Evolutionary conservation across 306 rosid genomes (phyloP), one percentile per base, ranked within the genome.

Genomic region (Vicia sativa): DNA sequence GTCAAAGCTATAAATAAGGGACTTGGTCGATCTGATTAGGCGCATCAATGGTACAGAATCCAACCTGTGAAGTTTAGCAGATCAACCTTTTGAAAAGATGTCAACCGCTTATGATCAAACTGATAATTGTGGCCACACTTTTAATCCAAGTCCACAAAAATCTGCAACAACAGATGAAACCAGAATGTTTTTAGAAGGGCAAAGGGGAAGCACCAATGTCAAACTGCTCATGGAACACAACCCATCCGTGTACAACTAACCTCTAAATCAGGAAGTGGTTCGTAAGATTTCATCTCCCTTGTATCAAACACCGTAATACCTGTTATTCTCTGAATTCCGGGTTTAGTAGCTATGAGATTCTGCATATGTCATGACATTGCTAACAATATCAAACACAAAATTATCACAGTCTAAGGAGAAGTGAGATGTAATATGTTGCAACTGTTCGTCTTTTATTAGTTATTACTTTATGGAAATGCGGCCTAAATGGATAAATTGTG

Each of bases 281-380:
- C 89, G 16, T 93, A 87, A 57, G 90, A 74, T 71, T 79, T 90
- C 84, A 82, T 87, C 82, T 82, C 95, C 67, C 61, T 81, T 5
- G 83, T 82, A 82, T 93, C 92, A 4, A 75, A 87, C 58, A 93
- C 83, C 5, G 88, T 85, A 79, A 93, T 71, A 74, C 97, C 97
- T 0, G 92, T 75, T 72, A 93, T 90, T 84, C 83, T 93, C 84
- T 90, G 99, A 67, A 90, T 87, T 79, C 99, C 99, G 23, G 89
- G 95, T 81, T 87, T 88, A 5, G 97, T 84, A 66, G 99, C 92
- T 76, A 93, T 82, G 67, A 90, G 95, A 78, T 88, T 88, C 99
- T 93, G 85, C 83, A 74, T 23, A 78, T 54, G 56, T 49, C 70
- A 74, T 61, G 65, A 55, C 16, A 55, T 62, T 16, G 42, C 35